Evolutionary conservation across 2,329 filamentous ascomycete genomes (phyloP), one percentile per base, ranked within the genome.

Genomic region (Trichoderma sp.): DNA sequence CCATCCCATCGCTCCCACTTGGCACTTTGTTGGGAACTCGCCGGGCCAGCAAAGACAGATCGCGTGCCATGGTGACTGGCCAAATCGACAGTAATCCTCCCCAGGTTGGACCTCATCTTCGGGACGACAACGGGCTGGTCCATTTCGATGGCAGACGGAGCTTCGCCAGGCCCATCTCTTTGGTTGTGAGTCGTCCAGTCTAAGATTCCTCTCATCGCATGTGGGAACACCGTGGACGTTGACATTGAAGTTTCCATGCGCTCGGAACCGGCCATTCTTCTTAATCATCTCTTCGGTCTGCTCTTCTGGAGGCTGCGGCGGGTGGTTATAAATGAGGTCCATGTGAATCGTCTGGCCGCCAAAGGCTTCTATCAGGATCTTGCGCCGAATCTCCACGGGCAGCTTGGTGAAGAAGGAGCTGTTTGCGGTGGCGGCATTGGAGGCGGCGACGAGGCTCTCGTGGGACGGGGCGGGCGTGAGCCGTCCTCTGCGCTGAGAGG

Each of bases 301-400:
- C 39, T 56, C 51, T 39, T 60, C 56, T 14, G 36, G 36, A 15
- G 28, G 68, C 12, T 57, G 58, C 6, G 56, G 53, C 28, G 73
- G 74, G 32, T 76, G 70, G 39, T 74, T 69, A n/a, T 72, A 73
- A 14, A 73, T 60, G 34, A 78, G 71, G 69, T 78, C 77, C 73
- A 79, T 73, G 68, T 78, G 76, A 2, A 78, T 47, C 7, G 72
- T 76, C 8, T 67, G 73, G 4, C 73, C 66, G 30, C 77, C 76
- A 71, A 78, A 77, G 11, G 76, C 77, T 7, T 73, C 73, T 3
- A 72, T 56, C 15, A 78, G 67, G 61, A 82, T 77, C 73, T 77
- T 77, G 62, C 75, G 78, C 21, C 81, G 77, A 7, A 82, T 76
- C 73, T 82, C 80, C 9, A 77, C 72, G 9, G 81, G 80, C 1